Evolutionary conservation across 148 eudicot species (phyloP), one percentile per base, ranked within the genome.

Genomic region (Hydrangea macrophylla): DNA sequence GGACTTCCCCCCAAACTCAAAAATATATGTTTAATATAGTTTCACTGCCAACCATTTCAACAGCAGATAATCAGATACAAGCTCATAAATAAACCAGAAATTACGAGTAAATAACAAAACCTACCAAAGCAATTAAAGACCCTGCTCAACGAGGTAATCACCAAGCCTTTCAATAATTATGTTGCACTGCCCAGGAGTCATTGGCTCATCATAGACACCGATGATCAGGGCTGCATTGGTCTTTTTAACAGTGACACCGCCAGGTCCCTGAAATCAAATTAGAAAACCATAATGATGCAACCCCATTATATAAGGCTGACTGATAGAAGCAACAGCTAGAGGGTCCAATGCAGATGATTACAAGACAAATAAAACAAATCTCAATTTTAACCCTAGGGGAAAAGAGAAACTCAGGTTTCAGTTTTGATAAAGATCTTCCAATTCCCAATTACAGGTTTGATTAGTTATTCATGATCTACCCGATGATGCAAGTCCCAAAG

Each of bases 131-230:
- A 48, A 56, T 66, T 70, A 80, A 31, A 80, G 66, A 64, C 81
- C 84, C 67, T 80, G 84, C 1, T 80, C 84, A 10, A 70, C 20
- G 57, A 80, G 84, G 48, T 80, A 80, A 66, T 80, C 84, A 6
- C 81, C 84, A 44, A 80, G 53, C 81, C 67, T 80, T 63, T 80
- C 84, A 59, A 80, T 81, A 55, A 80, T 66, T 78, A 80, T 70
- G 74, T 80, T 80, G 81, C 84, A 80, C 61, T 80, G 80, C 30
- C 83, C 83, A 2, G 80, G 78, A 35, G 80, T 76, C 70, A 80
- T 74, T 2, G 84, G 84, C 69, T 80, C 84, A 33, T 80, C 80
- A 67, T 80, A 80, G 61, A 80, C 39, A 2, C 84, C 84, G 58
- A 80, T 70, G 64, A 80, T 69, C 57, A 80, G 69, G 35, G 84